Percentiles rank a stretch among this genome's conserved stretches.
Evolutionary conservation across 2,329 filamentous ascomycete species (phyloP).

Genomic region (Fusarium sororula): DNA sequence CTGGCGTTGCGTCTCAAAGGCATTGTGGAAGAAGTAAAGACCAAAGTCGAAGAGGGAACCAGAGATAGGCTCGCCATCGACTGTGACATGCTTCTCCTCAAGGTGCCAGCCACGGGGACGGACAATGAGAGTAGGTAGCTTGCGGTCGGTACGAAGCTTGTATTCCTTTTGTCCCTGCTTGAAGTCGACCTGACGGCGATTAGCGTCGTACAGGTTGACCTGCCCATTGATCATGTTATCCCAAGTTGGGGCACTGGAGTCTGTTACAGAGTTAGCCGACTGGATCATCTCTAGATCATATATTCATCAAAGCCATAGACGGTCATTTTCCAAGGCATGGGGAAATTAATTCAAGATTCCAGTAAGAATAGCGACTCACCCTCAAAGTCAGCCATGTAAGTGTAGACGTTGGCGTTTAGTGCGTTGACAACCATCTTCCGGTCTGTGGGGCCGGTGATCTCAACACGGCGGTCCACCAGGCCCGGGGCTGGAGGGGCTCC

Average conservation of each 20-base stretch:
- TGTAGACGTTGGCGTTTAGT: conserved; percentile 94
- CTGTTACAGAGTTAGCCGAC: conserved; percentile 56
- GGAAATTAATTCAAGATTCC: neutral
- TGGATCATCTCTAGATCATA: neutral
- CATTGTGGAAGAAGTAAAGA: conserved; percentile 99
- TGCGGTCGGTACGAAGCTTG: conserved; percentile 92
- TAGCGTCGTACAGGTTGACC: conserved; percentile 96
- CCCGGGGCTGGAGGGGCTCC: conserved; percentile 91
- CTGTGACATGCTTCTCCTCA: conserved; percentile 96
- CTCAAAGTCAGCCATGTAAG: conserved; percentile 99
- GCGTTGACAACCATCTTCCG: conserved; percentile 99
- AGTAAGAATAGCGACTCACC: conserved; percentile 62
- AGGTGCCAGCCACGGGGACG: conserved; percentile 97
- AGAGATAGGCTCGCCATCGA: conserved; percentile 94
- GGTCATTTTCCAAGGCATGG: neutral
- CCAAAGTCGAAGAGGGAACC: conserved; percentile 96
- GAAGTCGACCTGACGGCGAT: conserved; percentile 94
- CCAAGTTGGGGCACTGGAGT: conserved; percentile 96
- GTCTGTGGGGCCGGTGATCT: conserved; percentile 97
- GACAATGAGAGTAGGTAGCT: conserved; percentile 87
- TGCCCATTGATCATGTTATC: conserved; percentile 99
- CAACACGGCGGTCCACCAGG: conserved; percentile 89
- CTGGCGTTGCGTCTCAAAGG: conserved; percentile 82
- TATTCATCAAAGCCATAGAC: neutral
- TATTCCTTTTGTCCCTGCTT: conserved; percentile 96